A percentile compares a stretch with the other conserved stretches of the same genome.
phyloP scores from a whole-genome alignment of 352 stramenopile genomes.

The Hyaloperonospora arabidopsidis region DNA sequence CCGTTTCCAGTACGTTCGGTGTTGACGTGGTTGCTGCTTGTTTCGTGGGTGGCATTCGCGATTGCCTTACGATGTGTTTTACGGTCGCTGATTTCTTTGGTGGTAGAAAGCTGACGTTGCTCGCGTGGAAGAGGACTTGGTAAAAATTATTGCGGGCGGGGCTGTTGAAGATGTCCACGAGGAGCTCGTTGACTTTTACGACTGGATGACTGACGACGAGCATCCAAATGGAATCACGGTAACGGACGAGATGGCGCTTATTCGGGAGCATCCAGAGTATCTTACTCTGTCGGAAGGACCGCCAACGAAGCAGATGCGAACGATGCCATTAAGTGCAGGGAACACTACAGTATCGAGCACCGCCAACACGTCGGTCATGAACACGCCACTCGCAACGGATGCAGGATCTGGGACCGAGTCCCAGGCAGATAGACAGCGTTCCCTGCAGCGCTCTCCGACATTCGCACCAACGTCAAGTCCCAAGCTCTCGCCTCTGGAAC shows the following conservation, averaged over 20 bases:
- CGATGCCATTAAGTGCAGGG: conserved; percentile 15
- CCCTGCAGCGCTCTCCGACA: conserved; percentile 54
- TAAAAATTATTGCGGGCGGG: conserved; percentile 70
- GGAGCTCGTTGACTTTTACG: conserved; percentile 80
- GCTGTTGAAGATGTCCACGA: conserved; percentile 78
- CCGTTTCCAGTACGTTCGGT: conserved; percentile 53
- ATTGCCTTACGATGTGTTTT: not conserved
- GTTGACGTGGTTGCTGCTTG: too few relatives aligned
- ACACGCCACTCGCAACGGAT: conserved; percentile 63
- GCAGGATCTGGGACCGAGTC: conserved; percentile 60
- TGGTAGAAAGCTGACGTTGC: conserved; percentile 72
- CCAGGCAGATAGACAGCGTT: conserved; percentile 42
- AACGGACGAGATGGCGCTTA: conserved; percentile 77
- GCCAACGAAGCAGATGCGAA: conserved; percentile 34
- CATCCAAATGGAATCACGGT: conserved; percentile 63
- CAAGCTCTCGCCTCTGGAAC: conserved; percentile 35
- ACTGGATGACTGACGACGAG: conserved; percentile 79
- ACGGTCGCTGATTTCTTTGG: not conserved
- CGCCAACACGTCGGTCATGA: conserved; percentile 43
- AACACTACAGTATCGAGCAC: conserved; percentile 25
- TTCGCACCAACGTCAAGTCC: conserved; percentile 53
- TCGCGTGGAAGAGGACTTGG: conserved; percentile 74
- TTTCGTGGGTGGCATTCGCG: too few relatives aligned
- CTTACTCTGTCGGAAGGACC: conserved; percentile 50
- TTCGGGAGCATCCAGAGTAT: conserved; percentile 77